Evolutionary conservation across 179 eudicot species (phyloP), one percentile per base, ranked within the genome.

Genomic region (Beta lomatogona): DNA sequence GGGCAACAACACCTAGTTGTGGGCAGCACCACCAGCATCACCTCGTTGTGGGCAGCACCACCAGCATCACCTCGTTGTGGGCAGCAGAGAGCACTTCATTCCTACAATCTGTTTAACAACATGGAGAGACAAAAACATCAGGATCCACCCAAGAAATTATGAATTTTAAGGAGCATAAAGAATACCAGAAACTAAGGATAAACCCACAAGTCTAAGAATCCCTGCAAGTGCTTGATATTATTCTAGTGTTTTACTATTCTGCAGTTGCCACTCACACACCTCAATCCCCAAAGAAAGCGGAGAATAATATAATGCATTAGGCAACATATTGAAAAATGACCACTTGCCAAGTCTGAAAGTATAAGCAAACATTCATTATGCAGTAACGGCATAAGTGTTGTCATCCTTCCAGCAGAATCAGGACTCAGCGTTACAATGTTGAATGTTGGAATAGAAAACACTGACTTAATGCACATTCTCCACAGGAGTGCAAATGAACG

Each of bases 201-300:
- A 86, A 63, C 98, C 91, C 67, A 91, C 85, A 55, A 96, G 93
- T 85, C 98, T 90, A 70, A 96, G 90, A 80, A 96, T 87, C 81
- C 92, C 89, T 74, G 96, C 95, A 82, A 96, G 92, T 65, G 93
- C 87, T 66, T 83, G 88, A 85, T 96, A 44, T 18, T 22, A 60
- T 45, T 59, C 41, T 45, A 61, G 55, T 12, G 70, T 12, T 76
- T 19, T n/a, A 21, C 54, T 61, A 11, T 11, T 45, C 13, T 45
- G 45, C 22, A 19, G 15, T 64, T 2, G 68, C 68, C 4, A 64
- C 41, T 0, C 31, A 63, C 41, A 36, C 25, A 45, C 8, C 57
- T 19, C 44, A 7, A 2, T 8, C 54, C 16, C 28, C 28, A 19
- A 58, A 9, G 12, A 68, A 54, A 53, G 14, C 2, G 61, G 2